Percentiles rank a stretch among this genome's conserved stretches.
phyloP scores from a whole-genome alignment of 75 land plant genomes.

The Gnetum montanum region DNA sequence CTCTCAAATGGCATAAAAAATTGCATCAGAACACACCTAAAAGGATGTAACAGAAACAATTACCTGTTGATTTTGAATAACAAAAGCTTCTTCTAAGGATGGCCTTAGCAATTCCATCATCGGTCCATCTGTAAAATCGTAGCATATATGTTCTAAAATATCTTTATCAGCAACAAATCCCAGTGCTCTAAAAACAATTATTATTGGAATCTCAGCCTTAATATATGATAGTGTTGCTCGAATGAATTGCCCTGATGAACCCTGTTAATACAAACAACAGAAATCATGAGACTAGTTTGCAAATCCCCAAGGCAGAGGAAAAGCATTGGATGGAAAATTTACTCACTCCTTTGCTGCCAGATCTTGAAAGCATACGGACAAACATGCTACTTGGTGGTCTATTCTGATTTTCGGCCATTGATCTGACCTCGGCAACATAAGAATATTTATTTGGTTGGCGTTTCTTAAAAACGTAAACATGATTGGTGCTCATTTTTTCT shows the following conservation, averaged over 20 bases:
- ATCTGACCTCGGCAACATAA: slow-evolving; percentile 95
- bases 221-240: slow-evolving; percentile 96
- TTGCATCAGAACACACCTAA: no score
- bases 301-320: no score
- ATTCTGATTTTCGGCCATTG: slow-evolving; percentile 97
- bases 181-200: slow-evolving; percentile 87
- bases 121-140: slow-evolving; percentile 77
- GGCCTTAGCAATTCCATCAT: slow-evolving; percentile 98
- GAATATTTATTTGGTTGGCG: slow-evolving; percentile 96
- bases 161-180: slow-evolving; percentile 99
- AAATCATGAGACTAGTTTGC: no score
- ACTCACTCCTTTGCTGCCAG: slow-evolving; percentile 89
- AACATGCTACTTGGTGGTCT: slow-evolving; percentile 98
- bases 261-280: slow-evolving; percentile 30
- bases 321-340: no score
- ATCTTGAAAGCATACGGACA: slow-evolving; percentile 95
- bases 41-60: neutral
- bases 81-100: slow-evolving; percentile 95
- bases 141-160: slow-evolving; percentile 93
- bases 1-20: no score
- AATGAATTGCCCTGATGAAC: slow-evolving; percentile 94
- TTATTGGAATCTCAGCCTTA: slow-evolving; percentile 64
- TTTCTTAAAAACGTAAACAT: slow-evolving; percentile 97
- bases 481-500: slow-evolving; percentile 99
- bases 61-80: slow-evolving; percentile 94